Evolutionary conservation across 441 rosid genomes (phyloP), one percentile per base, ranked within the genome.

Genomic region (Adansonia madagascariensis): DNA sequence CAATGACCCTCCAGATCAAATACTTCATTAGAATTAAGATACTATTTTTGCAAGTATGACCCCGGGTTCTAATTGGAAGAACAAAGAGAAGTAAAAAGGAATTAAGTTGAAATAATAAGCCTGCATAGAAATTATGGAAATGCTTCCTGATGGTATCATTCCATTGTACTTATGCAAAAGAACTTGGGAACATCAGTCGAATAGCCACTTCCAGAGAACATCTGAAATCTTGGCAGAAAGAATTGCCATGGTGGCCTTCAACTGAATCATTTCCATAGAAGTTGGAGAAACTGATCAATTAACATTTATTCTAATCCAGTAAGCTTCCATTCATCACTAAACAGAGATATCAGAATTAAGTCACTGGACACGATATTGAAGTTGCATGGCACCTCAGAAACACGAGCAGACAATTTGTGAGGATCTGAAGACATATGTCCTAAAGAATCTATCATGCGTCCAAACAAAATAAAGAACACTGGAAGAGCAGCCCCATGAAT

Each of bases 401-500:
- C 85, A 9, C 74, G 84, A 18, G 89, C 84, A 80, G 94, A 86
- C 80, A 89, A 44, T 61, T 53, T 66, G 12, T 81, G 88, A 77
- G 95, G 87, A 82, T 91, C 71, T 6, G 87, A 76, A 80, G 89
- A 86, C 41, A 89, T 71, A 73, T 82, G 83, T 7, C 96, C 98
- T 1, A 93, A 83, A 74, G 96, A 89, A 82, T 90, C 91, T n/a
- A 93, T 80, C 96, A 91, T 81, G 44, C 79, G 86, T 62, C 92
- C 96, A 8, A 91, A 90, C 77, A 91, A 83, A 44, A 91, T 49
- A 55, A 91, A 87, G 85, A 93, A 91, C 17, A 88, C 78, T 0
- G 98, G 96, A 79, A 91, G 89, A 3, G 91, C 87, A 24, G 87
- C 89, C 6, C 98, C 98, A 11, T 89, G 94, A 11, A 89, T 50